These are phyloP conservation scores for Trichoderma atroviride DNA, from an alignment of 2,329 filamentous ascomycete genomes.

Conservation along the genomic window DNA sequence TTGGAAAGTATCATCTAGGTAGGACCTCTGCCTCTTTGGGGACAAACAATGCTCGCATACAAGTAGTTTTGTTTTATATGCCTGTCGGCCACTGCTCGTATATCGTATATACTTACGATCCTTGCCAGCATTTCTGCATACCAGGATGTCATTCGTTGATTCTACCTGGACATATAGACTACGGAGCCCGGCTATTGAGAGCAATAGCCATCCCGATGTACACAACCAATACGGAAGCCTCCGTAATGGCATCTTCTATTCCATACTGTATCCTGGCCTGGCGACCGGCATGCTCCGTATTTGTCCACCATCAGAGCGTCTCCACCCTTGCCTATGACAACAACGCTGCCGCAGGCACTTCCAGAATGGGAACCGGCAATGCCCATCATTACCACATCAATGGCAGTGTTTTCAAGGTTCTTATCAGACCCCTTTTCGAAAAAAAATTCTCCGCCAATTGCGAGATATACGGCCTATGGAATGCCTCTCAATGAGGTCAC, in stretches of 20 bases:
- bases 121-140: neutral
- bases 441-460: neutral
- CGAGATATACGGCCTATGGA: neutral
- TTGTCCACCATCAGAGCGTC: neutral
- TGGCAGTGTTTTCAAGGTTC: neutral
- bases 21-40: neutral
- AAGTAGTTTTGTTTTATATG: neutral
- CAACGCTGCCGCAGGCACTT: neutral
- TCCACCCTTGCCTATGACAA: constrained; percentile 1
- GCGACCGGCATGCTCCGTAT: neutral
- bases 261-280: neutral
- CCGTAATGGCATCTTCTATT: neutral
- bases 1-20: neutral
- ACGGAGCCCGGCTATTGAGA: neutral
- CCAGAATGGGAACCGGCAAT: constrained; percentile 4
- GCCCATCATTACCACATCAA: constrained; percentile 3
- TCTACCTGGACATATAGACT: neutral
- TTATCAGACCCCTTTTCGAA: neutral
- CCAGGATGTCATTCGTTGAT: neutral
- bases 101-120: neutral
- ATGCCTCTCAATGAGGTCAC: neutral
- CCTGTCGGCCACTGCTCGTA: neutral
- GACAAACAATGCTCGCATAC: neutral
- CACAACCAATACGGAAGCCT: neutral
- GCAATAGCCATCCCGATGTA: neutral